Evolutionary conservation across 2,329 filamentous ascomycete species (phyloP), one percentile per base, ranked within the genome.

Genomic region (Drechslerella stenobrocha): DNA sequence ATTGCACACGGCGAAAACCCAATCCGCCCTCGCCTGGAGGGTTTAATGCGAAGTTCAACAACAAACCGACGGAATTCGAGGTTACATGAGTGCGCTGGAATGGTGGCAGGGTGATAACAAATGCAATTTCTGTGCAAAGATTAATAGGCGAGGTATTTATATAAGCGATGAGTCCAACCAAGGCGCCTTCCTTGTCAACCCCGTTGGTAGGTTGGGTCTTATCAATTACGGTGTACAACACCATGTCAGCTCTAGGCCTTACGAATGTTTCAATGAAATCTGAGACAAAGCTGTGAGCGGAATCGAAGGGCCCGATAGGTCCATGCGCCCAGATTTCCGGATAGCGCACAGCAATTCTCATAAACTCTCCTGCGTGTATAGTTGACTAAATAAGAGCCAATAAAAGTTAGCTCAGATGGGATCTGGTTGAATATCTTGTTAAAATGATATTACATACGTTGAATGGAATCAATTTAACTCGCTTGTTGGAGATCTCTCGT

Each of bases 61-160:
- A 50, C 22, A 78, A 70, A 2, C 75, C 75, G 11, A 75, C 72
- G 15, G 76, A 72, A 55, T 77, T 74, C 5, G 73, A 75, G 22
- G 73, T 73, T 30, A 78, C 76, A 55, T 77, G 75, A 3, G 75
- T 76, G 26, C 73, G 71, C 44, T 77, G 75, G 56, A 74, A 77
- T 2, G 59, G 30, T 1, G 76, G 76, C 11, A 77, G 69, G 7
- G 74, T 74, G 23, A 75, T 70, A 32, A 79, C 75, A 44, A 74
- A 74, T 9, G 77, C 78, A 5, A 76, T 73, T 60, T 75, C 74
- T 11, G 72, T 73, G 53, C 67, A 71, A 1, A 70, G 61, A 34
- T 72, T 50, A 1, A 26, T 26, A 6, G 42, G 18, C 9, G 71
- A 72, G 13, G 72, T 73, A 51, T 70, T 58, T 22, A 74, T 70